A percentile compares a stretch with the other conserved stretches of the same genome.
phyloP scores from a whole-genome alignment of 352 stramenopile species.

The Globisporangium ultimum region DNA sequence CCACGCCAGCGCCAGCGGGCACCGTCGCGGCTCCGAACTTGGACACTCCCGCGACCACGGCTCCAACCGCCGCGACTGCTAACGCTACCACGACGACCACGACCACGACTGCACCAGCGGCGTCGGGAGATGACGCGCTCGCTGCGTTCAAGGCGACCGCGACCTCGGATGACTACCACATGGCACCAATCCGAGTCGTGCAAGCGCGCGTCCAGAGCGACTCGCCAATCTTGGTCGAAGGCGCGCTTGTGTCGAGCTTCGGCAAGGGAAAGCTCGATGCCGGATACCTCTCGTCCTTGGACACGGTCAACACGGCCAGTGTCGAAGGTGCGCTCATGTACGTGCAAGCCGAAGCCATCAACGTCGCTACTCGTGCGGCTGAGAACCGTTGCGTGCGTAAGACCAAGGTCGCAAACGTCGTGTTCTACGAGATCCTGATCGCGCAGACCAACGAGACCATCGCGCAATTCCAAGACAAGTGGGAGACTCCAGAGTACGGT shows the following conservation, averaged over 20 bases:
- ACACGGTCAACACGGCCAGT: slow-evolving; percentile 67
- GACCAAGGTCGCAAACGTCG: slow-evolving; percentile 46
- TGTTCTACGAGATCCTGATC: slow-evolving; percentile 51
- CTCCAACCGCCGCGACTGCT: too few relatives aligned
- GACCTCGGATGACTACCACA: slow-evolving; percentile 30
- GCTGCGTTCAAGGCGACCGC: too few relatives aligned
- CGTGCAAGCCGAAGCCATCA: slow-evolving; percentile 78
- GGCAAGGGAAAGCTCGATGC: slow-evolving; percentile 44
- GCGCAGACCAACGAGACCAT: slow-evolving; percentile 44
- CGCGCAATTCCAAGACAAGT: slow-evolving; percentile 30
- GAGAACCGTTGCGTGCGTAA: slow-evolving; percentile 51
- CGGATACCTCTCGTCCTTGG: slow-evolving; percentile 57
- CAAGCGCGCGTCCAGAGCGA: slow-evolving; percentile 77
- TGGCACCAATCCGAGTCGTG: slow-evolving; percentile 52
- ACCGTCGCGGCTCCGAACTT: too few relatives aligned
- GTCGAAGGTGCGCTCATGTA: slow-evolving; percentile 80
- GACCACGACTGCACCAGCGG: too few relatives aligned
- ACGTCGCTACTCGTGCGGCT: slow-evolving; percentile 39
- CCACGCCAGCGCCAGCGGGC: too few relatives aligned
- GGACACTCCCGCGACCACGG: too few relatives aligned
- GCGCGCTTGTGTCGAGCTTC: slow-evolving; percentile 60
- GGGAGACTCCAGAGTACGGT: slow-evolving; percentile 38
- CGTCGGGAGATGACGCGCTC: too few relatives aligned
- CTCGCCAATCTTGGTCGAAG: slow-evolving; percentile 49
- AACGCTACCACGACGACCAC: too few relatives aligned